Conservation (phyloP, 495 filamentous ascomycete genomes). For the Bacidia rubella region DNA sequence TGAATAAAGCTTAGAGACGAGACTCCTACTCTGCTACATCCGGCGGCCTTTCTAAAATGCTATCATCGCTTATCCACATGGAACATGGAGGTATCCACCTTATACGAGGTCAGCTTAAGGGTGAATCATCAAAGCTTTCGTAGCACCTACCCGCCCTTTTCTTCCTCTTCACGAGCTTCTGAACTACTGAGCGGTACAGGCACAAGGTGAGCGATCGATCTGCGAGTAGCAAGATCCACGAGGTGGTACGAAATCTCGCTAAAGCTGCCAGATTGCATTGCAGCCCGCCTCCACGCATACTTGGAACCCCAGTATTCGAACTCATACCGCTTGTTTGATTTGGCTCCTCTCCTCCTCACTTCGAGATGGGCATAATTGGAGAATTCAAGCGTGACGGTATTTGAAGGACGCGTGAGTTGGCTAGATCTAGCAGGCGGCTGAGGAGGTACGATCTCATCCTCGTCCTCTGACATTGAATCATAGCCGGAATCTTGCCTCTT, state of each 20-base stretch:
- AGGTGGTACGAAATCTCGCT: constrained; percentile 64
- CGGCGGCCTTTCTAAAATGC: constrained; percentile 48
- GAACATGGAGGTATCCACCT: constrained; percentile 76
- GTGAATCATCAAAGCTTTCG: background rate
- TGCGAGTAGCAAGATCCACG: constrained; percentile 47
- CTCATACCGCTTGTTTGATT: constrained; percentile 64
- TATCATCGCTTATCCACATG: constrained; percentile 65
- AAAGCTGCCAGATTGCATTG: constrained; percentile 45
- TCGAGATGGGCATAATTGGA: constrained; percentile 95
- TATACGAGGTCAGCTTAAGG: background rate
- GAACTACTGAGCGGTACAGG: constrained; percentile 60
- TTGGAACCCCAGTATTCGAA: constrained; percentile 83
- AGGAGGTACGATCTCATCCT: constrained; percentile 22
- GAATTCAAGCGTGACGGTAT: constrained; percentile 80
- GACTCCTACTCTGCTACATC: constrained; percentile 86
- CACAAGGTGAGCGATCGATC: constrained; percentile 66
- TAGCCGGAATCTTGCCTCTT: constrained; percentile 48
- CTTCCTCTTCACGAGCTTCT: constrained; percentile 59
- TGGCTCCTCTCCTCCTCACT: constrained; percentile 55
- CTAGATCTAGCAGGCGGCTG: constrained; percentile 8
- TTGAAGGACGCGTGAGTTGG: constrained; percentile 29
- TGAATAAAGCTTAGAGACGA: background rate
- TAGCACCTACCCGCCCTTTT: constrained; percentile 46
- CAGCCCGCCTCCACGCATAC: constrained; percentile 73
- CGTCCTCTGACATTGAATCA: constrained; percentile 38